Conservation (phyloP, 2,329 filamentous ascomycete species). For the Stagonosporopsis rhizophila region DNA sequence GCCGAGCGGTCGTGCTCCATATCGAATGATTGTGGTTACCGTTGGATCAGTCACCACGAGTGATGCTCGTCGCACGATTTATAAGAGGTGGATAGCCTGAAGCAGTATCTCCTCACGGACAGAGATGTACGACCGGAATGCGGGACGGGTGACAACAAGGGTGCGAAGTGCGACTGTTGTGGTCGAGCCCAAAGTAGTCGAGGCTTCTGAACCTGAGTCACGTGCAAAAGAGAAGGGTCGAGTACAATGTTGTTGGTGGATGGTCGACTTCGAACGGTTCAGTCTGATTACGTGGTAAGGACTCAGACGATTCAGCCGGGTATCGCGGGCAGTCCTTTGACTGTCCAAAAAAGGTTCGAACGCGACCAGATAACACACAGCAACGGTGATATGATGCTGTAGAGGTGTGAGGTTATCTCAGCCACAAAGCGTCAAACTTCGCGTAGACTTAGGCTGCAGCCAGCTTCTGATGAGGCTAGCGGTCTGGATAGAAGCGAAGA, state of each 20-base stretch:
- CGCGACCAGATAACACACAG: background rate
- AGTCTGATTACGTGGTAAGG: background rate
- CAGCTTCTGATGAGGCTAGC: background rate
- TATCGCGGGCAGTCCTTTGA: background rate
- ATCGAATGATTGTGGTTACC: too few species aligned
- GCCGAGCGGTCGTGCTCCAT: background rate
- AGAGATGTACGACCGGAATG: background rate
- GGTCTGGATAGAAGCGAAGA: background rate
- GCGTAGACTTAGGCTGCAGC: background rate
- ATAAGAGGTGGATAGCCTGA: background rate
- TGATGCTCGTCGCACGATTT: background rate
- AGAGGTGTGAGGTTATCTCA: background rate
- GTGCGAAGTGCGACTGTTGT: background rate
- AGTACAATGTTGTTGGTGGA: background rate
- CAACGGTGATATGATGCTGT: background rate
- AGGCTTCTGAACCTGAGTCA: background rate
- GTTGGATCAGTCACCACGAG: too few species aligned
- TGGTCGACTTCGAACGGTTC: background rate
- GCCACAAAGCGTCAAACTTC: background rate
- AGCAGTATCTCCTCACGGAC: background rate
- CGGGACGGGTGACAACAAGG: background rate
- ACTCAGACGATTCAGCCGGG: background rate
- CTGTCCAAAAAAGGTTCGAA: background rate
- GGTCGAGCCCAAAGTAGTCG: background rate
- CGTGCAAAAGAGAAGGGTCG: background rate